Evolutionary conservation across 1,284 basidiomycete genomes (phyloP), one percentile per base, ranked within the genome.

Genomic region (Schizophyllum amplum): DNA sequence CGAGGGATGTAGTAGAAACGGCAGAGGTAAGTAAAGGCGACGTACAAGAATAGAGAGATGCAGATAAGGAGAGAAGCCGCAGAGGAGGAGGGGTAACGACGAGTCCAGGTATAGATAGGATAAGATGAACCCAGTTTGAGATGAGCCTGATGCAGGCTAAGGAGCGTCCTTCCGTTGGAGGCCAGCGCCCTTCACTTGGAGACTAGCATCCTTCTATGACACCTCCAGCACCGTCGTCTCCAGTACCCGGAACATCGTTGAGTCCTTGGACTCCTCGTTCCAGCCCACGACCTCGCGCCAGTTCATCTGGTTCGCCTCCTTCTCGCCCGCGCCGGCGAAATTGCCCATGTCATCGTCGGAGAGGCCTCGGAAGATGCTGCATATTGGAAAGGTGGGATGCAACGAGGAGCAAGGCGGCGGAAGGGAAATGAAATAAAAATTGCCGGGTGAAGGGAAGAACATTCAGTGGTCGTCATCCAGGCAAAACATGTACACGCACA

Each of bases 181-280:
- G n/a, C n/a, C n/a, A n/a, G n/a, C n/a, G n/a, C n/a, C n/a, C n/a
- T n/a, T n/a, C n/a, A n/a, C n/a, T n/a, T n/a, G n/a, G n/a, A n/a
- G n/a, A n/a, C n/a, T n/a, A n/a, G n/a, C n/a, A n/a, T n/a, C n/a
- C 33, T 9, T 13, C 33, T 42, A 87, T 54, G 75, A 72, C 51
- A 90, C 77, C 72, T 92, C 89, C 64, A 91, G 73, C 47, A 90
- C 75, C 4, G 86, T 85, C 21, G 82, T 85, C 71, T 92, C 90
- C 63, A 92, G 69, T 54, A 92, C 78, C 20, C 89, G 80, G 72
- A 91, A 91, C 67, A 83, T 73, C 13, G 77, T 73, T 24, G 79
- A 65, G 62, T 90, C 87, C 68, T 89, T 90, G 51, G 82, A 83
- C 64, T 83, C 77, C 68, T 92, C 90, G 15, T 80, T 80, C 86